Base-by-base conservation (phyloP, 768 basidiomycete species). In the Xerocomus spinulosus region DNA sequence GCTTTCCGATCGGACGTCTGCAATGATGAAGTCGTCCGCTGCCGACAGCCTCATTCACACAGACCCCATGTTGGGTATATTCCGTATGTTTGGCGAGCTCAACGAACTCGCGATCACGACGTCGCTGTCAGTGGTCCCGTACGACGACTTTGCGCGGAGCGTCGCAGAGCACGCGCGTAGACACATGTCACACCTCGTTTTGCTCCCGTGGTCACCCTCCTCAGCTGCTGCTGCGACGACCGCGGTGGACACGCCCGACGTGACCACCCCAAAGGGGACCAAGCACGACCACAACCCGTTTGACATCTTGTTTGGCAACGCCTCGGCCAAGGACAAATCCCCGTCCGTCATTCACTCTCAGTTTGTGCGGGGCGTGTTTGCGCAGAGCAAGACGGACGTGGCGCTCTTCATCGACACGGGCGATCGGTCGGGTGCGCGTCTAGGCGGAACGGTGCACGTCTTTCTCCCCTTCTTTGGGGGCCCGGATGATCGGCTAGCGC, bases 401-500 rank as follows among this genome's bases (percentile, higher is more conserved):
- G 92, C 83, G 1, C 67, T 98, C 9, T 92, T 85, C 59, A 77
- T 97, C 39, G 92, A 96, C 58, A 76, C 79, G 38, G 76, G 75
- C 30, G 69, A 72, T 44, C 57, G 55, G 9, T 43, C 59, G 26
- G 54, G 59, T 0, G 50, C 53, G 35, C 56, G 40, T 18, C 2
- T 48, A 23, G 64, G 64, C 38, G 68, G 68, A 33, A 64, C 58
- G 9, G 76, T 82, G 58, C 87, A 91, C 60, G 55, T 97, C 13
- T 87, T 92, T 68, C 59, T 96, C 12, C 88, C 92, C 0, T 97
- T 97, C 78, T 88, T 92, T 63, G 95, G 95, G 20, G 95, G 95
- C 0, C 87, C 92, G 0, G 95, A 98, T 64, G 94, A 96, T 62
- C 76, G 95, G 3, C 73, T 92, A 15, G 90, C 92, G 0, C 70